Percentiles rank a stretch among this genome's conserved stretches.
These are phyloP conservation scores for Claviceps africana DNA, from an alignment of 2,329 filamentous ascomycete genomes.

Conservation along the genomic window DNA sequence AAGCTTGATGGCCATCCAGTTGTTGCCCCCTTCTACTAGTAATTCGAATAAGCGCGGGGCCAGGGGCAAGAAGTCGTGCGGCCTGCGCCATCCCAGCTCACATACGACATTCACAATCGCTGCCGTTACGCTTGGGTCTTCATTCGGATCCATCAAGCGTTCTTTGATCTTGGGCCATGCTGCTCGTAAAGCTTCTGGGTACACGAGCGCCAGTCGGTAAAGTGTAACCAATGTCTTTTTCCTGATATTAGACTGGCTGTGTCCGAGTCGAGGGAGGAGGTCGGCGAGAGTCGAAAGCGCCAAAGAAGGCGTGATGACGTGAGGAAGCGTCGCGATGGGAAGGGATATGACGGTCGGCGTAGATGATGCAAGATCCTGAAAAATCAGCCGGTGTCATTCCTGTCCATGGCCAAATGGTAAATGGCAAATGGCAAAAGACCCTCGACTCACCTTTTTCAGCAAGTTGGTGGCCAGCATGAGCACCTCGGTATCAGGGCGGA, in stretches of 20 bases:
- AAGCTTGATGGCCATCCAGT: conserved; percentile 99
- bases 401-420: too few relatives aligned
- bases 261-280: conserved; percentile 69
- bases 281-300: conserved; percentile 82
- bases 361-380: conserved; percentile 55
- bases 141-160: conserved; percentile 72
- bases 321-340: conserved; percentile 79
- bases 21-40: conserved; percentile 82
- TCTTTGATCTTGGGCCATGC: conserved; percentile 98
- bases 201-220: conserved; percentile 87
- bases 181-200: conserved; percentile 80
- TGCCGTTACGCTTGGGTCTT: conserved; percentile 86
- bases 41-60: conserved; percentile 87
- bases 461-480: conserved; percentile 95
- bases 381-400: background rate
- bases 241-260: conserved; percentile 71
- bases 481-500: conserved; percentile 88
- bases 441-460: conserved; percentile 61
- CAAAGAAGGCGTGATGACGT: conserved; percentile 84
- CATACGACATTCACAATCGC: conserved; percentile 96
- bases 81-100: conserved; percentile 85
- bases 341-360: conserved; percentile 67
- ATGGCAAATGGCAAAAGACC: too few relatives aligned
- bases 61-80: conserved; percentile 83
- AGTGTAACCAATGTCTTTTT: conserved; percentile 96